These are phyloP conservation scores for Parasitella parasitica DNA, from an alignment of 371 early-diverging fungal species.

Conservation along the genomic window DNA sequence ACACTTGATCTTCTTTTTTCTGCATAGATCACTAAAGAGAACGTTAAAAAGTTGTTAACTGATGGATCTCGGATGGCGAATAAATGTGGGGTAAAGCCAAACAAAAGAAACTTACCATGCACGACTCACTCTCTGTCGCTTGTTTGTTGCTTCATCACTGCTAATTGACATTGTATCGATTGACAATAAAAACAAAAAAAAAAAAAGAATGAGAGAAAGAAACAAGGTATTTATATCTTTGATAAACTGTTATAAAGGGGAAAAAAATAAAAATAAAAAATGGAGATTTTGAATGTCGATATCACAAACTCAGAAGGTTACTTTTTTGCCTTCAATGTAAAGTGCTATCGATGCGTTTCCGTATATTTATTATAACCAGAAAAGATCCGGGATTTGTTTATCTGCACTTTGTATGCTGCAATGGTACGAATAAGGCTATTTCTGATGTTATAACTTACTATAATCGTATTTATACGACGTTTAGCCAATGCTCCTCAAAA, in stretches of 20 bases:
- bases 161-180: conserved; percentile 7
- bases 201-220: background rate
- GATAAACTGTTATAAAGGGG: too few species aligned
- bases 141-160: conserved; percentile 11
- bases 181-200: background rate
- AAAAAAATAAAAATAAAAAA: background rate
- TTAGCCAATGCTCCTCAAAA: background rate
- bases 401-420: background rate
- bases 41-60: too few species aligned
- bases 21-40: conserved; percentile 50
- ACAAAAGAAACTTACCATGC: conserved; percentile 35
- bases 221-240: background rate
- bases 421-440: too few species aligned
- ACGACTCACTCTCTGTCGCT: conserved; percentile 46
- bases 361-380: too few species aligned
- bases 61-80: background rate
- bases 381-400: too few species aligned
- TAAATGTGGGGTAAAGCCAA: background rate
- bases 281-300: background rate
- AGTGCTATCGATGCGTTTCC: too few species aligned
- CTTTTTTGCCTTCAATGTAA: too few species aligned
- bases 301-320: background rate
- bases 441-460: too few species aligned
- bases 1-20: conserved; percentile 66
- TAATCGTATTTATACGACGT: too few species aligned